These are phyloP conservation scores for Fusarium buharicum DNA, from an alignment of 2,329 filamentous ascomycete genomes.

Conservation along the genomic window DNA sequence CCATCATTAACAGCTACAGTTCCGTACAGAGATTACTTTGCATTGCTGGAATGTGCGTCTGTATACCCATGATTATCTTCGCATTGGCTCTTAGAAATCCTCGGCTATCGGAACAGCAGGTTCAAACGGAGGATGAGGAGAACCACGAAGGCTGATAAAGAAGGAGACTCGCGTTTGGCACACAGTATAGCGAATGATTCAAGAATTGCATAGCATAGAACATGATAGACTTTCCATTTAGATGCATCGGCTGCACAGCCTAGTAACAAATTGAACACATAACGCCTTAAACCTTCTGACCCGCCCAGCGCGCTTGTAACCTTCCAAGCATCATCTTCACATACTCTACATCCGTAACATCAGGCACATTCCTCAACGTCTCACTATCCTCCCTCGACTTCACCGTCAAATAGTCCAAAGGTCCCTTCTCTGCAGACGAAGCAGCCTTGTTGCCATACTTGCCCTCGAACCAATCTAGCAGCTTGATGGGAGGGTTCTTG, in stretches of 20 bases:
- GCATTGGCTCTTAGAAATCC: constrained; percentile 58
- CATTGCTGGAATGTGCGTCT: constrained; percentile 58
- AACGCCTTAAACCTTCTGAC: neutral
- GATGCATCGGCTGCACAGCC: neutral
- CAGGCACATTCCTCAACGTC: constrained; percentile 28
- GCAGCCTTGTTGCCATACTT: constrained; percentile 41
- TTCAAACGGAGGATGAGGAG: constrained; percentile 38
- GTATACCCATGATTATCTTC: constrained; percentile 59
- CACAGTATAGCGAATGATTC: neutral
- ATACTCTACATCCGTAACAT: constrained; percentile 32
- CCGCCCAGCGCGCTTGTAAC: constrained; percentile 15
- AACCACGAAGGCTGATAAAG: neutral
- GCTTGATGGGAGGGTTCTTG: constrained; percentile 62
- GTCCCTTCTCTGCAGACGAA: constrained; percentile 19
- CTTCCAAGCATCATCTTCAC: constrained; percentile 28
- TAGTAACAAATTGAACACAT: neutral
- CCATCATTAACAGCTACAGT: constrained; percentile 58
- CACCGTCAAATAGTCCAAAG: constrained; percentile 28
- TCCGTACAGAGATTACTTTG: constrained; percentile 58
- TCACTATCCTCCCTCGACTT: constrained; percentile 32
- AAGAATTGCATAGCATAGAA: neutral
- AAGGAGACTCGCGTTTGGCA: neutral
- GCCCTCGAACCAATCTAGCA: constrained; percentile 61
- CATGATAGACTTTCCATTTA: constrained; percentile 8
- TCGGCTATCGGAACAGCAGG: constrained; percentile 52